Percentiles rank a stretch among this genome's conserved stretches.
phyloP scores from a whole-genome alignment of 495 filamentous ascomycete species.

The Trichoderma parareesei region DNA sequence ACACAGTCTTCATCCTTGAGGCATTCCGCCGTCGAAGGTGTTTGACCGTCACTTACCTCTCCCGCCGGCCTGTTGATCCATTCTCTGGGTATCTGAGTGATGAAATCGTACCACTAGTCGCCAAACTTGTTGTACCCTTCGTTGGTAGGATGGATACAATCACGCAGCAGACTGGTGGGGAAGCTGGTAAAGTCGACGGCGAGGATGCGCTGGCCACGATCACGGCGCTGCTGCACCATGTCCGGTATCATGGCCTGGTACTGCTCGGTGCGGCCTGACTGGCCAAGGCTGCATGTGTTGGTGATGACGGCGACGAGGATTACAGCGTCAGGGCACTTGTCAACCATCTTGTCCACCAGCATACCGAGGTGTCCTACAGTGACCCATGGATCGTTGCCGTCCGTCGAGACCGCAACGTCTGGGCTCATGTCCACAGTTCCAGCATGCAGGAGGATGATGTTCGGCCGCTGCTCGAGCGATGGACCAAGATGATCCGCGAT shows the following conservation, averaged over 20 bases:
- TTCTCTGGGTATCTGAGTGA: neutral
- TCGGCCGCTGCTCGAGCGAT: too few species aligned
- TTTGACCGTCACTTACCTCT: neutral
- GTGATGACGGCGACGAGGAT: neutral
- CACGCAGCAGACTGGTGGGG: neutral
- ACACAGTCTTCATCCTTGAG: too few species aligned
- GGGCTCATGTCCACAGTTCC: too few species aligned
- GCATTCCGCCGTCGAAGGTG: too few species aligned
- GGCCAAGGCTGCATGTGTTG: neutral
- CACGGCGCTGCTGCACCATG: neutral
- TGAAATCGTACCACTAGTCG: neutral
- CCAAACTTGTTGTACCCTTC: neutral
- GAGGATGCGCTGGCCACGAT: neutral
- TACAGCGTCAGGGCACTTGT: neutral
- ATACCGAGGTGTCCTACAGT: too few species aligned
- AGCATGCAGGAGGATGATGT: too few species aligned
- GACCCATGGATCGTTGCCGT: too few species aligned
- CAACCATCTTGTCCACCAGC: too few species aligned
- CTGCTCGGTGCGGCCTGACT: neutral
- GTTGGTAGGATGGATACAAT: neutral
- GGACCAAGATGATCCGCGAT: too few species aligned
- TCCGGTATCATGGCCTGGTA: neutral
- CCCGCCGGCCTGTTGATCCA: neutral
- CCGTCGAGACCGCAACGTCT: too few species aligned
- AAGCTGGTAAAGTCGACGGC: neutral